Conservation (phyloP, 2,329 filamentous ascomycete species). For the Incumbomyces lentus region DNA sequence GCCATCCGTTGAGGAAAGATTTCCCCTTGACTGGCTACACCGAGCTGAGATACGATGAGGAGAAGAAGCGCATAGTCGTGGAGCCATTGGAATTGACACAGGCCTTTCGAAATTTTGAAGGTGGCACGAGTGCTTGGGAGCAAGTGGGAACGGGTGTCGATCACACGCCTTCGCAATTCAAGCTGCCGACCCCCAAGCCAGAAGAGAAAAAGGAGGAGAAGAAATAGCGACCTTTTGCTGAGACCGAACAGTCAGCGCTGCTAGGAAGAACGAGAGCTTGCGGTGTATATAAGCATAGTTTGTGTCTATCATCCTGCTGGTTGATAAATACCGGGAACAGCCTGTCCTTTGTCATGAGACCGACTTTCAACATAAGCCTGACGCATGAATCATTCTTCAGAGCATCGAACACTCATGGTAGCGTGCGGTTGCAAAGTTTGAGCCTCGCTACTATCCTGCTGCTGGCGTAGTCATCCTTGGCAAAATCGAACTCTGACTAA, state of each 20-base stretch:
- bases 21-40: conserved; percentile 98
- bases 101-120: conserved; percentile 97
- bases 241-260: neutral
- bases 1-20: conserved; percentile 92
- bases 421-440: neutral
- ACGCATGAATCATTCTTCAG: no score
- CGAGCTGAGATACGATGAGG: conserved; percentile 94
- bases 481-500: no score
- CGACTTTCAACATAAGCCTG: no score
- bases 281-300: no score
- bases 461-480: no score
- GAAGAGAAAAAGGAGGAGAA: conserved; percentile 75
- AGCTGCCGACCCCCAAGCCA: conserved; percentile 88
- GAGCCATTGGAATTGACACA: conserved; percentile 97
- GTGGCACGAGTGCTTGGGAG: conserved; percentile 63
- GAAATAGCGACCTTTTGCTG: conserved; percentile 51
- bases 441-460: no score
- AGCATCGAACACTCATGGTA: no score
- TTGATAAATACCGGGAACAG: no score
- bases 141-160: conserved; percentile 63
- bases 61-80: conserved; percentile 98
- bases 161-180: conserved; percentile 76
- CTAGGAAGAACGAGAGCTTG: no score
- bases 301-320: no score
- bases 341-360: no score